Evolutionary conservation across 23 red algal genomes (phyloP), one percentile per base, ranked within the genome.

Genomic region (Agarophyton chilense): DNA sequence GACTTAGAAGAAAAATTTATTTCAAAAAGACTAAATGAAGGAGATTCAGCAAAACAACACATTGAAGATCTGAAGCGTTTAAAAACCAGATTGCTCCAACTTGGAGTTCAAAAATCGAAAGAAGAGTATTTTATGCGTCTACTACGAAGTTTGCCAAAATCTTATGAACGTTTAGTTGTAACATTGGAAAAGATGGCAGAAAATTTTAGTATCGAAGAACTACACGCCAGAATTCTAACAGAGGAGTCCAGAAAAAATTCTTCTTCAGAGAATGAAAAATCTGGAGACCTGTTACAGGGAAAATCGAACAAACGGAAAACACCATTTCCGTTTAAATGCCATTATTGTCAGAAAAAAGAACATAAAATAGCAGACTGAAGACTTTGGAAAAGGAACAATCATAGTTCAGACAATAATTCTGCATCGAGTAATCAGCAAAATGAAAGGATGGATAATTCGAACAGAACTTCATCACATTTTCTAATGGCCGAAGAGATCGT

Each of bases 231-330:
- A 39, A 74, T 74, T 5, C 34, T 50, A 26, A 9, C 5, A 17
- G 72, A 78, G 50, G 41, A 78, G 14, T 33, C 72, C 11, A 50
- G 72, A 19, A 13, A 78, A 34, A 78, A 78, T n/a, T n/a, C n/a
- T n/a, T n/a, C n/a, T 34, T 38, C 16, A 12, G 35, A 67, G 26
- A 67, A 67, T 22, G 36, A 67, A 40, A 22, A 11, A 38, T 67
- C 16, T n/a, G 62, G 10, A 10, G 35, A 34, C 4, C 22, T 67
- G 6, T 22, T 67, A 40, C 62, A 38, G 18, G 10, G 26, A 35
- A 40, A 67, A 38, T 67, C 29, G 3, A 10, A 40, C 13, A 32
- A 67, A 14, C 29, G 35, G n/a, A 5, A 67, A 67, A 22, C 10
- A 39, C 5, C 4, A 5, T 8, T 67, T 38, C 36, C 16, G 4